Percentiles rank a stretch among this genome's conserved stretches.
phyloP scores from a whole-genome alignment of 2,329 filamentous ascomycete species.

The Ophiostoma sp. region DNA sequence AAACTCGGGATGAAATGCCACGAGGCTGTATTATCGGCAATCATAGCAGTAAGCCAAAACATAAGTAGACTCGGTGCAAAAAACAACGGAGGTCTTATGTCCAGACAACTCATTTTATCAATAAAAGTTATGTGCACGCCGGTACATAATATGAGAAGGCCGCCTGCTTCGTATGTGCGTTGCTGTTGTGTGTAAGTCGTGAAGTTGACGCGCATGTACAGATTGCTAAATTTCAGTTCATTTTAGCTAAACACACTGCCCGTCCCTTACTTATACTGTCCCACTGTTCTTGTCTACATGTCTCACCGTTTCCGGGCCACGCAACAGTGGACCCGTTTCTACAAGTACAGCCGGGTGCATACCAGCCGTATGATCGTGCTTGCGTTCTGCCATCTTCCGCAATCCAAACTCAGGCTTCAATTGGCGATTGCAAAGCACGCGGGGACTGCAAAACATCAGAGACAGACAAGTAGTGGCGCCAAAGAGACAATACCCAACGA shows the following conservation, averaged over 20 bases:
- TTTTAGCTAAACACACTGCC: neutral
- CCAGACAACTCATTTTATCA: neutral
- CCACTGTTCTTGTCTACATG: neutral
- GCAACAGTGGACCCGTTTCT: neutral
- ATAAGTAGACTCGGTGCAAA: neutral
- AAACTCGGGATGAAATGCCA: neutral
- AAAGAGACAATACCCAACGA: neutral
- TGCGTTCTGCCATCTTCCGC: neutral
- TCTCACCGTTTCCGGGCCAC: constrained; percentile 19
- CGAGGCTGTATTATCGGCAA: neutral
- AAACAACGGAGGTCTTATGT: neutral
- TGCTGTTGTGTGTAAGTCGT: neutral
- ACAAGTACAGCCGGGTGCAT: neutral
- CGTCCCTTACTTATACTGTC: neutral
- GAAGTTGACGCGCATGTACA: neutral
- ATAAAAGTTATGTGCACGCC: neutral
- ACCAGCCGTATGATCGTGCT: neutral
- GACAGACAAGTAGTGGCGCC: neutral
- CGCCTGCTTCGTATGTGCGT: neutral
- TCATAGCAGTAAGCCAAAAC: neutral
- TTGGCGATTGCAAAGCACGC: constrained; percentile 1
- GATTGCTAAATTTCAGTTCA: neutral
- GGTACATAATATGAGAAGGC: neutral
- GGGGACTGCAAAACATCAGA: neutral
- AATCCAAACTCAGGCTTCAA: neutral